Percentiles rank a stretch among this genome's conserved stretches.
These are phyloP conservation scores for Barnettozyma botsteinii DNA, from an alignment of 805 yeast genomes.

Conservation along the genomic window DNA sequence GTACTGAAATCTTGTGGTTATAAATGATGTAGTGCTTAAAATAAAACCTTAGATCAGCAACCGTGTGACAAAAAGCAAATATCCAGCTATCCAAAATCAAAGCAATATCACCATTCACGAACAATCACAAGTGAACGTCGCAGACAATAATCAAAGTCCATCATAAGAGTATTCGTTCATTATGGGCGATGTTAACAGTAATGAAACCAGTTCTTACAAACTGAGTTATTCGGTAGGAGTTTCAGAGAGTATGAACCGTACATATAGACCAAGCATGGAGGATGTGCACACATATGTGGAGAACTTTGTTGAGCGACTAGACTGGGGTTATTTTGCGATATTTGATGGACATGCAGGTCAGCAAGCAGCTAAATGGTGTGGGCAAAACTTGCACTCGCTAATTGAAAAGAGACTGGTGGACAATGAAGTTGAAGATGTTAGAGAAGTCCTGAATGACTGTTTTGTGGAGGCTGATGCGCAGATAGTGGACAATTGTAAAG, in stretches of 20 bases:
- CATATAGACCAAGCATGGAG: slow-evolving; percentile 87
- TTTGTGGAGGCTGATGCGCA: slow-evolving; percentile 72
- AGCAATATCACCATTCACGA: too few relatives aligned
- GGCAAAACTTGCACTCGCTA: slow-evolving; percentile 70
- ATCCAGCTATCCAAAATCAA: background rate
- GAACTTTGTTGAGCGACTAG: slow-evolving; percentile 83
- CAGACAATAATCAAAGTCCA: too few relatives aligned
- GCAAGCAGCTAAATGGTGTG: slow-evolving; percentile 92
- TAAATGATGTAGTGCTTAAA: background rate
- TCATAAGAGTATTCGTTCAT: too few relatives aligned
- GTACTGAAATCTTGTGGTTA: too few relatives aligned
- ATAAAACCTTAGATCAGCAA: background rate
- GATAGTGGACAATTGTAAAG: slow-evolving; percentile 54
- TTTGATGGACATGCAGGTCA: slow-evolving; percentile 98
- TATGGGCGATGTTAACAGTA: slow-evolving; percentile 1
- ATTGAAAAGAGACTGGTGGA: slow-evolving; percentile 52
- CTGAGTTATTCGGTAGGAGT: slow-evolving; percentile 82
- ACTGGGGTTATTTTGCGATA: slow-evolving; percentile 92
- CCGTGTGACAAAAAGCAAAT: too few relatives aligned
- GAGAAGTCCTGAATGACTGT: slow-evolving; percentile 60
- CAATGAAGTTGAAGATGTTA: slow-evolving; percentile 45
- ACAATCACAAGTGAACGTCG: too few relatives aligned
- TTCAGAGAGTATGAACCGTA: slow-evolving; percentile 78
- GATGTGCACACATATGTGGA: slow-evolving; percentile 92
- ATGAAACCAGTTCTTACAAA: slow-evolving; percentile 33